Evolutionary conservation across 129 eudicot genomes (phyloP).

Genomic region (Pittosporum tobira): DNA sequence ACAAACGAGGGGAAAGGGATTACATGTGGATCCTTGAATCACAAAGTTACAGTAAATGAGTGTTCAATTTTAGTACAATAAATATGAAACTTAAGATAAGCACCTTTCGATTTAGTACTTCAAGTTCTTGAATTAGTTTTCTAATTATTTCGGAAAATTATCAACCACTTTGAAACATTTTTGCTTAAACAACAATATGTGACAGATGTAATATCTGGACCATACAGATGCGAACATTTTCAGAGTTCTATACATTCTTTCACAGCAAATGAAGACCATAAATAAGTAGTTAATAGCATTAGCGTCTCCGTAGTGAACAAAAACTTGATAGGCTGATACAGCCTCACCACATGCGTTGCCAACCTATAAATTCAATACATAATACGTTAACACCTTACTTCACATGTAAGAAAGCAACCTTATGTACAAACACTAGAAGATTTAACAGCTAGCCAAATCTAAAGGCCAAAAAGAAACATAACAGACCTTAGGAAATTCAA

Average conservation of each 20-base stretch:
- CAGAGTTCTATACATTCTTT: slow-evolving; percentile 22
- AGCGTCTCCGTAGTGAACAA: slow-evolving; percentile 67
- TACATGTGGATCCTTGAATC: not conserved
- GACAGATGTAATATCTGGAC: slow-evolving; percentile 8
- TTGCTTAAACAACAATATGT: not conserved
- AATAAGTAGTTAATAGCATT: slow-evolving; percentile 40
- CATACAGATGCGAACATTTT: slow-evolving; percentile 13
- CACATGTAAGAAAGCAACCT: slow-evolving; percentile 41
- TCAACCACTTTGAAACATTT: too few species aligned
- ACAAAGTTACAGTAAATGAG: not conserved
- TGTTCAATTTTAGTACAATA: not conserved
- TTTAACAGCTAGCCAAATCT: slow-evolving; percentile 36
- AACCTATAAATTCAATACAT: slow-evolving; percentile 76
- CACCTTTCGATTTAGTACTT: not conserved
- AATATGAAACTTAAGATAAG: not conserved
- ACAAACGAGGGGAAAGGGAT: not conserved
- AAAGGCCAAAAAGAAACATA: slow-evolving; percentile 38
- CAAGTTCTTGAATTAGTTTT: not conserved
- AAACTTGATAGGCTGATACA: slow-evolving; percentile 57
- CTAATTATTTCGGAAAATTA: not conserved
- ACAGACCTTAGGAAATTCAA: slow-evolving; percentile 72
- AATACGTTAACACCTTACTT: slow-evolving; percentile 55
- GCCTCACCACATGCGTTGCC: slow-evolving; percentile 82
- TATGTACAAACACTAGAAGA: slow-evolving; percentile 35
- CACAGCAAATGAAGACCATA: slow-evolving; percentile 28